Base-by-base conservation (phyloP, 805 yeast genomes). In the Trichomonascus vanleenenianus region DNA sequence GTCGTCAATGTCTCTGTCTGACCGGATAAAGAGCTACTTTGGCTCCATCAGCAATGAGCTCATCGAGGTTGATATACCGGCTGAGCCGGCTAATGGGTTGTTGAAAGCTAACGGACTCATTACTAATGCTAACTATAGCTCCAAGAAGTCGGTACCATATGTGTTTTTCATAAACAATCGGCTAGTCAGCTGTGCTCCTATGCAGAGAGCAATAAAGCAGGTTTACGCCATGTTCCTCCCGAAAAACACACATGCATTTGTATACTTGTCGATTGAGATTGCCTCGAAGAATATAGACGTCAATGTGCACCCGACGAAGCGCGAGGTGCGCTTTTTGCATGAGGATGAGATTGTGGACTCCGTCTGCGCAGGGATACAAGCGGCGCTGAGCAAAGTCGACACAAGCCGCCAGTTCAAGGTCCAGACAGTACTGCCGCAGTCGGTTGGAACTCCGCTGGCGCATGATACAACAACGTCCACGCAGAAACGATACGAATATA, bases 231-330 rank as follows among this genome's bases (percentile, higher is more conserved):
- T 74, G 2, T 85, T 75, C 58, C 63, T 91, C 15, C 96, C 97
- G 0, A 85, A 82, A 53, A 94, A 94, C 0, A 71, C 70, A 38
- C 77, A 73, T 52, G 83, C 95, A 0, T 93, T 93, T 59, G 72
- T 85, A 1, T 93, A 88, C 62, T 48, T 93, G 43, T 72, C 85
- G 40, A 60, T 93, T n/a, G 67, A 67, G 15, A 77, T 93, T 2
- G 67, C 72, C 18, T 85, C 96, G 0, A 65, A 64, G 30, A 80
- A 81, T 49, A 72, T 93, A 6, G 98, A 93, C 61, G 97, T 93
- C 12, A 93, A 93, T 59, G 81, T 93, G 11, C 98, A 93, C 59
- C 98, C 98, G 0, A 91, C 97, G 0, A 93, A 93, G 55, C 73
- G 91, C 48, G 97, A 91, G 56, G 97, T 93, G 2, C 62, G 94